Evolutionary conservation across 257 asterid genomes (phyloP).

Genomic region (Scutellaria galericulata): DNA sequence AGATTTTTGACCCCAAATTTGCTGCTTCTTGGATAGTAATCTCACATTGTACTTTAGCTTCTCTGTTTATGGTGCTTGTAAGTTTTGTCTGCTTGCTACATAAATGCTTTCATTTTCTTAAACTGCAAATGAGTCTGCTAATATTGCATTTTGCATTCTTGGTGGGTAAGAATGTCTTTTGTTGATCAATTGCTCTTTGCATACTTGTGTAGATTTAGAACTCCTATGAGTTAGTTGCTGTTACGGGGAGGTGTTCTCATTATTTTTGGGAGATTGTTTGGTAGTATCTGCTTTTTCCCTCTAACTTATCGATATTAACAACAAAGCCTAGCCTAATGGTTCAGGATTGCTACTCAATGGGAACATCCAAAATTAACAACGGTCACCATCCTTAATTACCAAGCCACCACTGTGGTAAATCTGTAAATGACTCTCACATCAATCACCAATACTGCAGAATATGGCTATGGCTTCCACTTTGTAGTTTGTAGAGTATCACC

Average conservation of each 20-base stretch:
- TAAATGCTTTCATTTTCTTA: background rate
- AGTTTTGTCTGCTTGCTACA: background rate
- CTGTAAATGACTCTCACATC: too few species aligned
- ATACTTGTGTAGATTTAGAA: slow-evolving; percentile 1
- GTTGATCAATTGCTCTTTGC: background rate
- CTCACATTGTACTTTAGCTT: background rate
- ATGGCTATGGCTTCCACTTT: too few species aligned
- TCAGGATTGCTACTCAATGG: too few species aligned
- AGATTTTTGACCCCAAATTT: slow-evolving; percentile 8
- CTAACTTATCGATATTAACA: too few species aligned
- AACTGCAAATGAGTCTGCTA: background rate
- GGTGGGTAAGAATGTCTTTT: background rate
- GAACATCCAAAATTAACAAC: too few species aligned
- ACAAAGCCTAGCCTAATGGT: too few species aligned
- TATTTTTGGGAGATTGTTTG: too few species aligned
- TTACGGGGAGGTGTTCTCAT: background rate
- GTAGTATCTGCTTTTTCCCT: too few species aligned
- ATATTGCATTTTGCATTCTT: background rate
- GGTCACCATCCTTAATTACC: too few species aligned
- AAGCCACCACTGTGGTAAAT: too few species aligned
- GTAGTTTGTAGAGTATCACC: too few species aligned
- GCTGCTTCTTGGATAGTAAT: background rate
- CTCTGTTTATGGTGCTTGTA: background rate
- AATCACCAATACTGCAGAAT: too few species aligned
- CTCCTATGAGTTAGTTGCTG: background rate